Evolutionary conservation across 2,329 filamentous ascomycete species (phyloP).

Genomic region (Penicillium griseofulvum): DNA sequence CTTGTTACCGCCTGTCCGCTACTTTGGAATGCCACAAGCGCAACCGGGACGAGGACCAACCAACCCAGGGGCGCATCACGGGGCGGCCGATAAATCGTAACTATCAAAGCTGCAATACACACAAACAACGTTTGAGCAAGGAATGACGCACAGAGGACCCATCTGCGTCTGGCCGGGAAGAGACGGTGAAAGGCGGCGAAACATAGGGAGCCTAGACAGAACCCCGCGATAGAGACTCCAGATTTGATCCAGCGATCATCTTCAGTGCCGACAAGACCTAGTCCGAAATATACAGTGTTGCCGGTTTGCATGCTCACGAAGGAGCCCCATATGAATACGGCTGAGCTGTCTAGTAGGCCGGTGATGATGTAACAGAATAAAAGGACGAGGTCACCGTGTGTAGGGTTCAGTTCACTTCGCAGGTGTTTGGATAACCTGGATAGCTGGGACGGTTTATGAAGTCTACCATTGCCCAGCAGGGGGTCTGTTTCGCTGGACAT

Average conservation of each 20-base stretch:
- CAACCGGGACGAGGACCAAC: slow-evolving; percentile 65
- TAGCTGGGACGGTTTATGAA: not conserved
- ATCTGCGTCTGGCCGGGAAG: slow-evolving; percentile 44
- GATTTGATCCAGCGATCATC: slow-evolving; percentile 67
- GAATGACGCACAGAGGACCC: slow-evolving; percentile 53
- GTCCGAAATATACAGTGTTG: slow-evolving; percentile 77
- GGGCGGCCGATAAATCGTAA: slow-evolving; percentile 48
- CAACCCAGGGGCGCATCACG: slow-evolving; percentile 49
- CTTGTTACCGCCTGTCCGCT: slow-evolving; percentile 76
- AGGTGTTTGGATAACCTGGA: slow-evolving; percentile 7
- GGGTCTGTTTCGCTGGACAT: slow-evolving; percentile 14
- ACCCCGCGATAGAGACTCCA: slow-evolving; percentile 65
- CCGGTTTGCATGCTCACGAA: slow-evolving; percentile 85
- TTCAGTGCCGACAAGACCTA: slow-evolving; percentile 61
- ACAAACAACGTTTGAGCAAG: slow-evolving; percentile 53
- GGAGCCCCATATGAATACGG: slow-evolving; percentile 73
- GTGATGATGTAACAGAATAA: slow-evolving; percentile 74
- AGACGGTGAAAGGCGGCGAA: slow-evolving; percentile 68
- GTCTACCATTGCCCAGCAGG: slow-evolving; percentile 6
- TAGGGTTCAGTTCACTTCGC: slow-evolving; percentile 53
- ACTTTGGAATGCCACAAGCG: slow-evolving; percentile 71
- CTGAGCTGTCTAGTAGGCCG: slow-evolving; percentile 72
- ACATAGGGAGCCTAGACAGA: slow-evolving; percentile 69
- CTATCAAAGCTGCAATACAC: slow-evolving; percentile 53
- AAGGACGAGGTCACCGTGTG: slow-evolving; percentile 66